These are phyloP conservation scores for Pythium myriotylum DNA, from an alignment of 352 stramenopile species.

Conservation along the genomic window DNA sequence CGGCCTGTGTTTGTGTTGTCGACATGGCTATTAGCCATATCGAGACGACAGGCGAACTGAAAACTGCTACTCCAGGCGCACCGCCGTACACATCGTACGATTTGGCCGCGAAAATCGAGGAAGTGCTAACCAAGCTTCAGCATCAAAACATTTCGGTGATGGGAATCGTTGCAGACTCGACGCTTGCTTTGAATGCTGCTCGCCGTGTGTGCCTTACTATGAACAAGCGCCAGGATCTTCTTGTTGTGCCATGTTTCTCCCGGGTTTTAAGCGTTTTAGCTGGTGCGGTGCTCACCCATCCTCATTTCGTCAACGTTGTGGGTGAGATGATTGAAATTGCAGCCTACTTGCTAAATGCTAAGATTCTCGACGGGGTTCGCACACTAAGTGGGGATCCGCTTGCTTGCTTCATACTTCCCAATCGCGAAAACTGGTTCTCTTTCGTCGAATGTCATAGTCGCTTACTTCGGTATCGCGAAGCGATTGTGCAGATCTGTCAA, in stretches of 20 bases:
- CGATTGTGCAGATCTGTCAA: constrained; percentile 56
- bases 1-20: constrained; percentile 61
- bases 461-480: constrained; percentile 50
- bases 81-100: constrained; percentile 31
- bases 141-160: constrained; percentile 69
- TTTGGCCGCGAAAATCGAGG: constrained; percentile 49
- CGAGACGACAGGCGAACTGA: not conserved
- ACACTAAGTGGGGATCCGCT: constrained; percentile 44
- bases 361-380: constrained; percentile 41
- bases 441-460: constrained; percentile 62
- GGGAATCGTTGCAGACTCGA: constrained; percentile 73
- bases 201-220: constrained; percentile 43
- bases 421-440: constrained; percentile 62
- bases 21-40: constrained; percentile 35
- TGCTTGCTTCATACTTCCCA: constrained; percentile 52
- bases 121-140: constrained; percentile 53
- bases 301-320: constrained; percentile 45
- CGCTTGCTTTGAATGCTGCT: constrained; percentile 58
- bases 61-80: constrained; percentile 2
- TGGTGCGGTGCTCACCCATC: constrained; percentile 58
- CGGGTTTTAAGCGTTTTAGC: constrained; percentile 56
- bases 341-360: constrained; percentile 59
- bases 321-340: constrained; percentile 67
- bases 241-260: constrained; percentile 73
- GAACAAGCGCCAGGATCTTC: constrained; percentile 45